Percentiles rank a stretch among this genome's conserved stretches.
Conservation (phyloP, 2,329 filamentous ascomycete species). For the Aspergillus tubingensis region DNA sequence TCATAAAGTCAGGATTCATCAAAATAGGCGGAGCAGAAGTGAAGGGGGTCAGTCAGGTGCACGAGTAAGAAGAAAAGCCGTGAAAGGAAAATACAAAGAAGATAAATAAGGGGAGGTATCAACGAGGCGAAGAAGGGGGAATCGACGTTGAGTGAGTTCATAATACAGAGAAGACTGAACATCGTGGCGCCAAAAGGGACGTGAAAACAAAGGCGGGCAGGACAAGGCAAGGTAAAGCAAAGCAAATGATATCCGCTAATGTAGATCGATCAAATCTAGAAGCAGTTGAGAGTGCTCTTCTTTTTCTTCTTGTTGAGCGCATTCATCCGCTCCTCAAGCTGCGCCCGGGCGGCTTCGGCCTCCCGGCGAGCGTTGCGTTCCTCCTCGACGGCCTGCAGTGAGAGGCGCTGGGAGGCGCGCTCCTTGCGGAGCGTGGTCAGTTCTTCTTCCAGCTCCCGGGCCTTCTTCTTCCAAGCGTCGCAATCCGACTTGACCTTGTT, state of each 20-base stretch:
- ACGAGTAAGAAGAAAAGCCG: background rate
- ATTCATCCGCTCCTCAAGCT: slow-evolving; percentile 94
- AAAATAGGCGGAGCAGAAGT: background rate
- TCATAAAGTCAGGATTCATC: slow-evolving; percentile 15
- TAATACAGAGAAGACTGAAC: slow-evolving; percentile 27
- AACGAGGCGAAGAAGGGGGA: slow-evolving; percentile 19
- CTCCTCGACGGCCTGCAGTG: slow-evolving; percentile 89
- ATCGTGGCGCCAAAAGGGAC: slow-evolving; percentile 18
- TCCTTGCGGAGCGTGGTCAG: slow-evolving; percentile 58
- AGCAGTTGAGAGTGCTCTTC: slow-evolving; percentile 94
- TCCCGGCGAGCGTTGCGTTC: slow-evolving; percentile 90
- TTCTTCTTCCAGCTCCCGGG: slow-evolving; percentile 70
- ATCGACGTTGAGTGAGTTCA: slow-evolving; percentile 31
- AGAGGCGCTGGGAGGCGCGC: slow-evolving; percentile 60
- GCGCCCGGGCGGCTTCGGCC: slow-evolving; percentile 82
- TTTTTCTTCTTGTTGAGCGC: slow-evolving; percentile 91
- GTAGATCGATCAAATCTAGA: slow-evolving; percentile 58
- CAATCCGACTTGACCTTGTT: slow-evolving; percentile 90
- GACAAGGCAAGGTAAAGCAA: background rate
- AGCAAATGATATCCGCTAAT: slow-evolving; percentile 3
- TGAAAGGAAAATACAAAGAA: slow-evolving; percentile 8
- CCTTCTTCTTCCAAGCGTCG: slow-evolving; percentile 88
- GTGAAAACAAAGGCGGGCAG: slow-evolving; percentile 8
- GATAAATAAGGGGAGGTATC: slow-evolving; percentile 26
- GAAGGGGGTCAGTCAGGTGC: slow-evolving; percentile 12